phyloP scores from a whole-genome alignment of 2,329 filamentous ascomycete species.

The Colletotrichum scovillei region DNA sequence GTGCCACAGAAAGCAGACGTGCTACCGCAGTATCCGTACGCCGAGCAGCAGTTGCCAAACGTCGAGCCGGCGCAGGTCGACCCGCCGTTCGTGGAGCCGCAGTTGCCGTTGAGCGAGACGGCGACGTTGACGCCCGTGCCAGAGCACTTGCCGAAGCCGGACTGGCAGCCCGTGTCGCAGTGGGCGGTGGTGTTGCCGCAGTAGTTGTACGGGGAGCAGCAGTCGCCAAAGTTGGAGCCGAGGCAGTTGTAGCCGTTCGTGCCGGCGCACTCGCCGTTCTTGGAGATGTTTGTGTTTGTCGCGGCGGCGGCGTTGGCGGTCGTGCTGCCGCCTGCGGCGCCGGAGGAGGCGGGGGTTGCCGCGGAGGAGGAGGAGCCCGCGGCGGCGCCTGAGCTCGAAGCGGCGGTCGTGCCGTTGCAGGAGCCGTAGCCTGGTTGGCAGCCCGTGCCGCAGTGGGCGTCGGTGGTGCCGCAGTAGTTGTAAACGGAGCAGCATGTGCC shows the following conservation, averaged over 20 bases:
- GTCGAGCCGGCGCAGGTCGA: conserved; percentile 21
- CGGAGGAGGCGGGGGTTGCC: background rate
- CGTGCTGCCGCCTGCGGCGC: background rate
- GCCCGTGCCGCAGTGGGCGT: conserved; percentile 5
- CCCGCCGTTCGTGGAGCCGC: background rate
- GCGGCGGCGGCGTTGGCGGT: conserved; percentile 8
- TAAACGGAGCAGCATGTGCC: conserved; percentile 26
- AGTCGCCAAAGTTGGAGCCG: conserved; percentile 34
- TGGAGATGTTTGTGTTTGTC: conserved; percentile 25
- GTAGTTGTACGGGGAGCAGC: conserved; percentile 38
- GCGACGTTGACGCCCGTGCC: background rate
- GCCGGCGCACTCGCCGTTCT: conserved; percentile 25
- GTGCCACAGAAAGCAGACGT: conserved; percentile 35
- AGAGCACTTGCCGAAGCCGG: conserved; percentile 34
- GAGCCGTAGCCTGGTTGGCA: conserved; percentile 22
- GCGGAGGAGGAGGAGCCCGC: background rate
- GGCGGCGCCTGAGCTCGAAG: background rate
- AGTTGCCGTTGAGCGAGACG: conserved; percentile 30
- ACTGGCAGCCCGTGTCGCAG: conserved; percentile 37
- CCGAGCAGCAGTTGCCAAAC: conserved; percentile 38
- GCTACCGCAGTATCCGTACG: conserved; percentile 38
- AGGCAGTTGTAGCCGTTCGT: conserved; percentile 23
- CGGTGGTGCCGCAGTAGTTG: conserved; percentile 9
- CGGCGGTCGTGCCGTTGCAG: conserved; percentile 1
- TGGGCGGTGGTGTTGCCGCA: conserved; percentile 36